Evolutionary conservation across 345 rosid genomes (phyloP), one percentile per base, ranked within the genome.

Genomic region (Pistacia integerrima): DNA sequence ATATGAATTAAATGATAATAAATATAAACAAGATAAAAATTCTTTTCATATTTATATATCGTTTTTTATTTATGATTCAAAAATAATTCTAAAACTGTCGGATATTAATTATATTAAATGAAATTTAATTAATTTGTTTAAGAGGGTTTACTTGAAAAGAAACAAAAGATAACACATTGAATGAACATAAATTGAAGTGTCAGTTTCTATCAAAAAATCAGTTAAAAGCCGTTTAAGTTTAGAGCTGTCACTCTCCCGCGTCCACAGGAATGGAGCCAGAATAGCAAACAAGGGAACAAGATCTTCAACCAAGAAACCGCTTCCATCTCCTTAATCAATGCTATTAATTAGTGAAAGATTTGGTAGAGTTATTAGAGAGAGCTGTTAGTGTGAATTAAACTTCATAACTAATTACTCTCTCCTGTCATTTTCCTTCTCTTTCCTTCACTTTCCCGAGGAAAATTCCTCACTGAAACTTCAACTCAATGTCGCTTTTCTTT

Each of bases 341-440:
- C 82, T 76, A 78, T 80, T 82, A 80, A 80, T 84, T 82, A 77
- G 78, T 80, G 51, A 59, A 80, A 74, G 38, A 64, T 65, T 80
- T 48, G 77, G 71, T 41, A 25, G 55, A 61, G 77, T 79, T 73
- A 76, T 75, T 63, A 48, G 41, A 44, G 51, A 72, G 16, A 3
- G 25, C 36, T 7, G 7, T 64, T 41, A 14, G 35, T 13, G 12
- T 12, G 13, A 35, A 8, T 2, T 14, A 7, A 8, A 8, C 35
- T 25, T 72, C 22, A 1, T 60, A 36, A 35, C 20, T 64, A 49
- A 64, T 64, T 63, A 52, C 69, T 13, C 28, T 71, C 46, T 11
- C 6, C 74, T 33, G 64, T 64, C 41, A 54, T 41, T 33, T 61
- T 36, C 51, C 25, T 22, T 30, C 22, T 75, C 55, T 69, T 18